Percentiles rank a stretch among this genome's conserved stretches.
Conservation (phyloP, 2,329 filamentous ascomycete species). For the Sporothrix inflata region DNA sequence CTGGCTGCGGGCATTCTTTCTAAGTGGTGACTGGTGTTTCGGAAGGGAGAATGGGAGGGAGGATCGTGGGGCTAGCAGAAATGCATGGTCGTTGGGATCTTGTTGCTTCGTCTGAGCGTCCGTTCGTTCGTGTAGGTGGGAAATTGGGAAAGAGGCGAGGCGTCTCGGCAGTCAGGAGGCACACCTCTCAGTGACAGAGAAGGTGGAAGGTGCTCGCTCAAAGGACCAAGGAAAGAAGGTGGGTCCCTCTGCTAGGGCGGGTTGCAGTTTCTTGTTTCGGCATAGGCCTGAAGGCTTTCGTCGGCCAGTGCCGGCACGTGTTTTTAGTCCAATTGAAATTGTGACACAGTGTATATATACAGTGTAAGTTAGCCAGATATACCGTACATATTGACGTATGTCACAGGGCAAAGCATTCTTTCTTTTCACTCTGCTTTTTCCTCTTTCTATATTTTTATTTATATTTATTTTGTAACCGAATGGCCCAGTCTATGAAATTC, state of each 20-base stretch:
- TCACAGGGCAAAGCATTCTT: neutral
- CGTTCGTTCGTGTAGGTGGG: neutral
- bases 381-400: neutral
- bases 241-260: neutral
- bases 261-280: constrained; percentile 24
- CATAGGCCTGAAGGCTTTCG: constrained; percentile 16
- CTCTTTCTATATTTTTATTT: neutral
- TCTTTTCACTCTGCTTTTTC: neutral
- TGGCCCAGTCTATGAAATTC: constrained; percentile 6
- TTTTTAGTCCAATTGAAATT: neutral
- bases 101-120: neutral
- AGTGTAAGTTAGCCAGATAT: no score
- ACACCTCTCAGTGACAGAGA: neutral
- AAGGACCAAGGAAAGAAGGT: constrained; percentile 16
- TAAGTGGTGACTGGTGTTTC: neutral
- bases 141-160: constrained; percentile 13
- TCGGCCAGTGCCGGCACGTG: constrained; percentile 29
- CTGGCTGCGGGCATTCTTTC: constrained; percentile 28
- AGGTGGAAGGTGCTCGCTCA: neutral
- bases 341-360: neutral
- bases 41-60: neutral
- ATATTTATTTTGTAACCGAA: neutral
- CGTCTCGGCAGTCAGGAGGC: constrained; percentile 17
- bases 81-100: constrained; percentile 10
- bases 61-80: neutral